phyloP scores from a whole-genome alignment of 176 grass and related monocot genomes.

The Aechmea fasciata region DNA sequence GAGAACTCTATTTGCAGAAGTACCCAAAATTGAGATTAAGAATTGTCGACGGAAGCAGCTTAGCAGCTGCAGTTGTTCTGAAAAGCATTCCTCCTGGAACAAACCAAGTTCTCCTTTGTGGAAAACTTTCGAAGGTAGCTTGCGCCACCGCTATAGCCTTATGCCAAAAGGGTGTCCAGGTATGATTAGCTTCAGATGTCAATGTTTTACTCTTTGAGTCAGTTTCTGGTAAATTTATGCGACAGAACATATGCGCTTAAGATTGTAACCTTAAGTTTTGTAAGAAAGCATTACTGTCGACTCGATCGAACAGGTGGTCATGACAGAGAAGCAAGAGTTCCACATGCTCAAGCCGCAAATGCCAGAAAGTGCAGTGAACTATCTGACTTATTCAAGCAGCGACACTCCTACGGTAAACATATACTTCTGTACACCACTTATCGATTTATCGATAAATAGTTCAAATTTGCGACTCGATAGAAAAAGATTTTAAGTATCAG shows the following conservation, averaged over 20 bases:
- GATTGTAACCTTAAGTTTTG: not conserved
- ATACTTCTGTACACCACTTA: not conserved
- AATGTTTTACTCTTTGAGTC: not conserved
- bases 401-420: conserved; percentile 39
- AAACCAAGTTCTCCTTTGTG: conserved; percentile 46
- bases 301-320: conserved; percentile 42
- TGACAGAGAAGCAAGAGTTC: conserved; percentile 58
- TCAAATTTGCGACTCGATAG: not conserved
- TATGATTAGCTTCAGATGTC: conserved; percentile 12
- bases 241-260: not conserved
- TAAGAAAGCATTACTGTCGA: conserved; percentile 4
- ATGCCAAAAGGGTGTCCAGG: conserved; percentile 62
- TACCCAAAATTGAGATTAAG: conserved; percentile 56
- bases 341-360: conserved; percentile 53
- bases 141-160: conserved; percentile 38
- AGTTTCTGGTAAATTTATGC: not conserved
- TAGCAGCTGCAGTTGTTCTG: conserved; percentile 73
- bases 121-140: conserved; percentile 60
- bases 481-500: not conserved
- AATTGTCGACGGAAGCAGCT: conserved; percentile 81
- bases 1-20: conserved; percentile 66
- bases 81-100: conserved; percentile 43
- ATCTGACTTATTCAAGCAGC: conserved; percentile 45
- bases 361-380: conserved; percentile 29
- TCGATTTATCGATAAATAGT: not conserved